A percentile compares a stretch with the other conserved stretches of the same genome.
These are phyloP conservation scores for Leptographium flavum DNA, from an alignment of 2,329 filamentous ascomycete genomes.

Conservation along the genomic window DNA sequence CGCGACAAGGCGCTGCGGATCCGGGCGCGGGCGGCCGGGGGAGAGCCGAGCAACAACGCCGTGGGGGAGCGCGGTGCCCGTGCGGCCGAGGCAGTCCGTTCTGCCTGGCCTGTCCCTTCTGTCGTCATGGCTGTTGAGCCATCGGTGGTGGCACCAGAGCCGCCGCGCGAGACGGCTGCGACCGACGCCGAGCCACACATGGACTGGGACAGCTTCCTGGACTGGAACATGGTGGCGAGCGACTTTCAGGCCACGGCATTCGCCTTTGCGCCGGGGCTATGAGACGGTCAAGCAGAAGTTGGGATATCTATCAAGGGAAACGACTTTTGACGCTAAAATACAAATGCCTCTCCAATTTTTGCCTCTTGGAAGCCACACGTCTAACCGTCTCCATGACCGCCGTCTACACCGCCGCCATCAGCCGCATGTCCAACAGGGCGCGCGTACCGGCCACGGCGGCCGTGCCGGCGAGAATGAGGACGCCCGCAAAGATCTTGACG, in stretches of 20 bases:
- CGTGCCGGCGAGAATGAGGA: constrained; percentile 18
- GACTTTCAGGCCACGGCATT: constrained; percentile 6
- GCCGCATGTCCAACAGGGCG: constrained; percentile 14
- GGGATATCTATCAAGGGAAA: background rate
- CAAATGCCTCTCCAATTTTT: background rate
- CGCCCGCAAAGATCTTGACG: constrained; percentile 23
- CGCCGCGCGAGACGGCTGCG: constrained; percentile 1
- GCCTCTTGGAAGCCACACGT: too few species aligned
- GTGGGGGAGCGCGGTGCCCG: too few species aligned
- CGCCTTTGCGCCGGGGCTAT: background rate
- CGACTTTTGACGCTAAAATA: background rate
- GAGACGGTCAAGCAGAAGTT: background rate
- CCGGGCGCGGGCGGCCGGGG: constrained; percentile 4
- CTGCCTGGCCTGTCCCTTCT: background rate
- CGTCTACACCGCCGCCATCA: constrained; percentile 6
- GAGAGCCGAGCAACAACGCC: too few species aligned
- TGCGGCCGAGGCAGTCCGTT: too few species aligned
- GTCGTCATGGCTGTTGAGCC: background rate
- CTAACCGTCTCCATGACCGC: background rate
- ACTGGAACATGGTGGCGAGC: constrained; percentile 8
- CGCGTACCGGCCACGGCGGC: constrained; percentile 14
- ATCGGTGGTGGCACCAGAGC: background rate
- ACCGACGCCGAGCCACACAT: constrained; percentile 1
- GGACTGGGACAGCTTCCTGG: constrained; percentile 9
- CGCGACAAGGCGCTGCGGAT: constrained; percentile 16